These are phyloP conservation scores for Polyporus arcularius DNA, from an alignment of 768 basidiomycete genomes.

Conservation along the genomic window DNA sequence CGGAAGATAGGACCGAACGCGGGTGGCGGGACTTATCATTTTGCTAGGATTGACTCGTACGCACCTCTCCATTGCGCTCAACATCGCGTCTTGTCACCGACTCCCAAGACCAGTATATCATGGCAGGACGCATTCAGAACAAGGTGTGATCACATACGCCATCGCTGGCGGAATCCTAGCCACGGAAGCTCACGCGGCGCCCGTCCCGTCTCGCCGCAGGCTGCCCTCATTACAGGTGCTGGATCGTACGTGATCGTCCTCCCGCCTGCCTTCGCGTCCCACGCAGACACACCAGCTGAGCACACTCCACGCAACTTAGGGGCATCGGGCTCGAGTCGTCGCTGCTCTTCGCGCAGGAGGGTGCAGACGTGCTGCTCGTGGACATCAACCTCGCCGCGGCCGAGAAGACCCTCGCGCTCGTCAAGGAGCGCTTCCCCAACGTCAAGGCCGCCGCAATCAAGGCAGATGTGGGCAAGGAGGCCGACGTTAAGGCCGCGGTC, in stretches of 20 bases:
- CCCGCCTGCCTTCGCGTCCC: background rate
- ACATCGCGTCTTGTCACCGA: background rate
- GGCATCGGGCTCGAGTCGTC: constrained; percentile 96
- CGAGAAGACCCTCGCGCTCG: constrained; percentile 62
- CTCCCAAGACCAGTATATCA: constrained; percentile 11
- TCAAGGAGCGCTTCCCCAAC: constrained; percentile 67
- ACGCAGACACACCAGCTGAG: background rate
- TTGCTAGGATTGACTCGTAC: background rate
- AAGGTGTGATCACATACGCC: constrained; percentile 24
- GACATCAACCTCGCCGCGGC: constrained; percentile 84
- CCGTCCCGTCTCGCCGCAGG: no score
- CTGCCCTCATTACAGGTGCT: constrained; percentile 52
- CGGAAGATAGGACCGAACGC: no score
- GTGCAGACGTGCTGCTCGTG: constrained; percentile 85
- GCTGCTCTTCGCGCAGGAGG: constrained; percentile 93
- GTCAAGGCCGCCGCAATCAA: constrained; percentile 68
- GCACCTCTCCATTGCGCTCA: background rate
- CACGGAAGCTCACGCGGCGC: background rate
- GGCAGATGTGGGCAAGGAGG: constrained; percentile 89
- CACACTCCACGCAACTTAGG: constrained; percentile 41
- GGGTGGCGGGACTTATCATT: background rate
- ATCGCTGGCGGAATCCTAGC: background rate
- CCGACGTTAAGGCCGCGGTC: constrained; percentile 80
- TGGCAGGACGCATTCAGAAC: constrained; percentile 38
- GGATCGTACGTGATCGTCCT: constrained; percentile 43